phyloP scores from a whole-genome alignment of 345 rosid species.

The Dimocarpus longan region DNA sequence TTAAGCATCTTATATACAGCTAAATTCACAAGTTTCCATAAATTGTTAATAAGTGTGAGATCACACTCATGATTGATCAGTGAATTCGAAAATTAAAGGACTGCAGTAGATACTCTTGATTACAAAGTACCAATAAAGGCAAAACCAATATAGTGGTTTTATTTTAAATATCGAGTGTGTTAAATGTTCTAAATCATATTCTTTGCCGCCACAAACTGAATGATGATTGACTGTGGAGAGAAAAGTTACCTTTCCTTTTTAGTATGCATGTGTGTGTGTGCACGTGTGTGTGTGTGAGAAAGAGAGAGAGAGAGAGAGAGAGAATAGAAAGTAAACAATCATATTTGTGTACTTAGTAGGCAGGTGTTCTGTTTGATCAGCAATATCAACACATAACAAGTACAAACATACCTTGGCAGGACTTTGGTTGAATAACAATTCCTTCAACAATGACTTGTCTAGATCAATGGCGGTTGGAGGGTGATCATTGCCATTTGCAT shows the following conservation, averaged over 20 bases:
- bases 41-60: background rate
- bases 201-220: background rate
- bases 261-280: background rate
- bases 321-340: background rate
- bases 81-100: background rate
- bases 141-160: background rate
- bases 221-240: background rate
- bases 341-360: background rate
- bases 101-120: background rate
- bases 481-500: conserved; percentile 71
- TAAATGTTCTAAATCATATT: background rate
- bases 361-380: background rate
- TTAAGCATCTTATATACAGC: background rate
- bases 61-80: background rate
- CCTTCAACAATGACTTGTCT: conserved; percentile 72
- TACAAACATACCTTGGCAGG: conserved; percentile 70
- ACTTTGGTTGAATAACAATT: conserved; percentile 80
- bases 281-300: background rate
- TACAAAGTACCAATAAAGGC: background rate
- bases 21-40: background rate
- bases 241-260: background rate
- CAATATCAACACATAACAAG: conserved; percentile 6
- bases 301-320: background rate
- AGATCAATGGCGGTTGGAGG: conserved; percentile 94
- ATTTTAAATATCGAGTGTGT: background rate